Evolutionary conservation across 83 land plant species (phyloP).

Genomic region (Diphasiastrum complanatum): DNA sequence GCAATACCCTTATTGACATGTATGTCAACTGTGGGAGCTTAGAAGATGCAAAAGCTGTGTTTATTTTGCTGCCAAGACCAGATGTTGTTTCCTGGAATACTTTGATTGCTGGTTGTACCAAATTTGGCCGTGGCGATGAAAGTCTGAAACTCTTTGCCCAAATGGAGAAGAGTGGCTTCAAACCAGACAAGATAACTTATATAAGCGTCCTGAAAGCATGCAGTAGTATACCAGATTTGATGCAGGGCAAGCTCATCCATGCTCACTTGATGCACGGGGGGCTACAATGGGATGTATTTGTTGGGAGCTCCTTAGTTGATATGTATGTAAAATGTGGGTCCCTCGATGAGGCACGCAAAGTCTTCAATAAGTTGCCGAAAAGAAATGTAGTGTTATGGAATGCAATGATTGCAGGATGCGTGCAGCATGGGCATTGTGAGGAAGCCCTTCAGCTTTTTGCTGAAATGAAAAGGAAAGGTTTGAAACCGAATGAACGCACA

Average conservation of each 20-base stretch:
- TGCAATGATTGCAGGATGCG: background rate
- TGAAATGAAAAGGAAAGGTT: background rate
- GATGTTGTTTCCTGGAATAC: conserved; percentile 45
- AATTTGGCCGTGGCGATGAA: conserved; percentile 33
- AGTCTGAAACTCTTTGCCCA: conserved; percentile 32
- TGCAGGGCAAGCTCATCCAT: background rate
- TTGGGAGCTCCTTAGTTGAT: no score
- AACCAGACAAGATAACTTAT: conserved; percentile 39
- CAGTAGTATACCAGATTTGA: background rate
- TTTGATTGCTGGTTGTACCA: conserved; percentile 34
- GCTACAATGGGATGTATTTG: no score
- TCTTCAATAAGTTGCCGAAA: background rate
- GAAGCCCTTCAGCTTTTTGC: background rate
- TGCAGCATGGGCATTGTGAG: background rate
- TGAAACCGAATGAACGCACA: background rate
- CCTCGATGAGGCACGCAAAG: no score
- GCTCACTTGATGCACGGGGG: background rate
- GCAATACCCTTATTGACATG: conserved; percentile 49
- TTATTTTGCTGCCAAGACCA: conserved; percentile 26
- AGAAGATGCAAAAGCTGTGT: conserved; percentile 22
- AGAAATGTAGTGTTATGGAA: background rate
- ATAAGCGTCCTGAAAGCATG: background rate
- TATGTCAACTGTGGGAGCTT: conserved; percentile 56
- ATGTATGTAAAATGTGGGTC: no score
- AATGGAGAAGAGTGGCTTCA: conserved; percentile 36